Evolutionary conservation across 306 rosid genomes (phyloP).

Genomic region (Neltuma alba): DNA sequence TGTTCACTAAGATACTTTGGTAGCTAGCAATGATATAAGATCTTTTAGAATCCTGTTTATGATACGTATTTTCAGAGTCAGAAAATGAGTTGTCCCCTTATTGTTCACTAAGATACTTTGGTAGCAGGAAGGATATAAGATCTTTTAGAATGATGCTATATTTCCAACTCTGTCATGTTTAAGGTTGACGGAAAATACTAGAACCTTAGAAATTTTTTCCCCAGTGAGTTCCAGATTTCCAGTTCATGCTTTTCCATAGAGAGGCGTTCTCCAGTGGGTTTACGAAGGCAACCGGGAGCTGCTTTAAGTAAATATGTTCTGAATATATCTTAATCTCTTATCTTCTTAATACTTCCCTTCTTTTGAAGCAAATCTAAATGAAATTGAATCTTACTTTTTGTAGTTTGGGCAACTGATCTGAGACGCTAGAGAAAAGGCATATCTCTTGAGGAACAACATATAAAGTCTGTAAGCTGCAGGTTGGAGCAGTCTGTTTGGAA

Average conservation of each 20-base stretch:
- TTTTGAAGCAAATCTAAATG: conserved; percentile 10
- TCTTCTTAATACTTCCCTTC: neutral
- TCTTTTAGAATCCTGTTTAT: neutral
- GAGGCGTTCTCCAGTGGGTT: neutral
- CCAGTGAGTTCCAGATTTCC: neutral
- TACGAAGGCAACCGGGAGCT: neutral
- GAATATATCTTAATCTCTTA: neutral
- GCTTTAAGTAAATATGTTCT: neutral
- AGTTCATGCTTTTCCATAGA: neutral
- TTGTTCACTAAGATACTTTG: neutral
- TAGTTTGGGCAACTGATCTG: conserved; percentile 54
- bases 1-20: neutral
- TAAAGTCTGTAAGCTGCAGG: conserved; percentile 80
- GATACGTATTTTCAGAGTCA: neutral
- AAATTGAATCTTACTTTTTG: conserved; percentile 58
- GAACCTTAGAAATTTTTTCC: neutral
- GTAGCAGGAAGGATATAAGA: neutral
- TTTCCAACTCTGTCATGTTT: neutral
- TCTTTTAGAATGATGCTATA: neutral
- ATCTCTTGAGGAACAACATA: conserved; percentile 74
- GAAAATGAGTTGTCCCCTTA: neutral
- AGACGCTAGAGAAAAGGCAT: conserved; percentile 46
- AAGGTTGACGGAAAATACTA: neutral
- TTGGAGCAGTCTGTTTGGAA: conserved; percentile 63
- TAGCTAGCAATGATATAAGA: neutral